Evolutionary conservation across 202 grass and related monocot genomes (phyloP), one percentile per base, ranked within the genome.

Genomic region (Musa balbisiana): DNA sequence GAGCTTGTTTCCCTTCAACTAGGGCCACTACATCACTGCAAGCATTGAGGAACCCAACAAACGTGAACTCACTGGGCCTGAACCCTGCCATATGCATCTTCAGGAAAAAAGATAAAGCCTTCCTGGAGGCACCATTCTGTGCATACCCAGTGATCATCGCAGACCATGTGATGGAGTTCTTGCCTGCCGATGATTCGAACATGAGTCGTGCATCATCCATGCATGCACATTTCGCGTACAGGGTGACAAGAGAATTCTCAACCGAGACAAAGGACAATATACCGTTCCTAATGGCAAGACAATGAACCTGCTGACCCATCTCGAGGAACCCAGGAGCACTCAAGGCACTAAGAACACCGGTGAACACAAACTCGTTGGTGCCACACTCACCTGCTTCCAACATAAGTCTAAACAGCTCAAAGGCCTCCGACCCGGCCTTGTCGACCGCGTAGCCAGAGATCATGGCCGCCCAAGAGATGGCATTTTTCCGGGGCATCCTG

Each of bases 121-220:
- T 85, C 55, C 82, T 53, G 29, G 85, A 85, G 33, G 84, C 76
- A 24, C 86, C 88, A 67, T 95, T 91, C 78, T 95, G 91, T 16
- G 86, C 83, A 70, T 84, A 88, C 54, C 88, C 86, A 2, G 83
- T 95, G 50, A 91, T 87, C 81, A 95, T 88, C 0, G 86, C 91
- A 0, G 91, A 95, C 88, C 91, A 95, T 54, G 91, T 91, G 71
- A 95, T 87, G 1, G 91, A 88, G 23, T 82, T 88, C 82, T 89
- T 86, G 56, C 85, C 82, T 24, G 64, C 84, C 1, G 86, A 81
- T 3, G 84, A 86, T 3, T 83, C 80, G 74, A 95, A 95, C 58
- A 95, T 87, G 33, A 74, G 67, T 20, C 83, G 58, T 4, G 91
- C 88, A 59, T 81, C 83, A 63, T 79, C 81, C 86, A 91, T 85